Base-by-base conservation (phyloP, 148 eudicot species). In the Cornus kousa region DNA sequence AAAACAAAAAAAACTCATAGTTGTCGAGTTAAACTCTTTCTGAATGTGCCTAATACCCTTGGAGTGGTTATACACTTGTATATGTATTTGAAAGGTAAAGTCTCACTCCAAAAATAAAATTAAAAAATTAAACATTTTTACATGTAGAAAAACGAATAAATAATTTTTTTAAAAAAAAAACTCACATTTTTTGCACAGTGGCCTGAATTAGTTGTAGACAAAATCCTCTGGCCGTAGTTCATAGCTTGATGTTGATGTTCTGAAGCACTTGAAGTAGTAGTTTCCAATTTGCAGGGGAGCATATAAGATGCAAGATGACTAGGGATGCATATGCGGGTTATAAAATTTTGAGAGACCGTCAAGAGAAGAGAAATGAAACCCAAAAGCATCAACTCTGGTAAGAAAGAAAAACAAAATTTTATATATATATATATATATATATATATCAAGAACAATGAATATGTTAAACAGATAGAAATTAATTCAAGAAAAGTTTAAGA, bases 371-470 rank as follows among this genome's bases (percentile, higher is more conserved):
- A 96, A 70, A 96, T 93, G 43, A 96, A 96, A 82, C 99, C 99
- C 94, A 96, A 80, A 77, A 96, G 91, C 98, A 92, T 93, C 89
- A 96, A 86, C 81, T 96, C 99, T 96, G 93, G 80, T 16, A 73
- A 2, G 32, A 69, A 43, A 73, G 19, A 11, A 72, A n/a, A 31
- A 48, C 7, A 13, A 79, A 70, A 35, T 28, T 28, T 0, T 28
- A 28, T 28, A 28, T 28, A 28, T 28, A 28, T 28, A 28, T 28
- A 28, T 28, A 28, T 28, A 28, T 28, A 28, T 28, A 28, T 28
- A 28, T 28, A 28, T 28, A n/a, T 31, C 32, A 35, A 5, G 20
- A 9, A 23, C 37, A 35, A 35, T 35, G 12, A 9, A 75, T n/a
- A 53, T 23, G 22, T 3, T 55, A 33, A 16, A 53, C 20, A n/a